These are phyloP conservation scores for Mycena alexandri DNA, from an alignment of 768 basidiomycete species.

Conservation along the genomic window DNA sequence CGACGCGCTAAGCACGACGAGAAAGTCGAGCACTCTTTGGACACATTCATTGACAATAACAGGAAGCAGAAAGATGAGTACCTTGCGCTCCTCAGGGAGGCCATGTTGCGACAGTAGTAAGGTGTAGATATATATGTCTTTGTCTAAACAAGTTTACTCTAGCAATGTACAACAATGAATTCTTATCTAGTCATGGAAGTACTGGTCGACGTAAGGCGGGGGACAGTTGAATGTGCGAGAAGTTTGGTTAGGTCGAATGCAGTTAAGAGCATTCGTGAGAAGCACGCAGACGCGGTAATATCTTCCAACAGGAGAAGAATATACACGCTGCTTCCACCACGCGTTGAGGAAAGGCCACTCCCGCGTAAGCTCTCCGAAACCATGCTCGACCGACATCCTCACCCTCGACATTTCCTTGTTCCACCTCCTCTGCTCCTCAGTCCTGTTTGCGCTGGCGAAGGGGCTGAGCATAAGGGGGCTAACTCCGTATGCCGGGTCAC, in stretches of 20 bases:
- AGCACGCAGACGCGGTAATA: constrained; percentile 45
- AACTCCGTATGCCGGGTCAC: constrained; percentile 1
- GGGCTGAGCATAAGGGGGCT: not conserved
- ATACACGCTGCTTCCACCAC: constrained; percentile 39
- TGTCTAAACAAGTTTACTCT: too few relatives aligned
- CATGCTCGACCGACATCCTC: constrained; percentile 44
- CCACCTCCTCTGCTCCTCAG: not conserved
- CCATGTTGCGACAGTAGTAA: not conserved
- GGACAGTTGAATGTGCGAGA: constrained; percentile 37
- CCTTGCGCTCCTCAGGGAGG: not conserved
- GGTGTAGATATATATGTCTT: too few relatives aligned
- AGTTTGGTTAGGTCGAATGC: constrained; percentile 42
- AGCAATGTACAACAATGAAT: not conserved
- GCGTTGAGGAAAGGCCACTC: constrained; percentile 45
- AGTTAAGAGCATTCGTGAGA: constrained; percentile 43
- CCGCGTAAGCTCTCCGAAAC: constrained; percentile 38
- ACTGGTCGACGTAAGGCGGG: constrained; percentile 29
- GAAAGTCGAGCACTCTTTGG: constrained; percentile 4
- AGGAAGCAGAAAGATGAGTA: constrained; percentile 12
- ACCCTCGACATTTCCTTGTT: constrained; percentile 41
- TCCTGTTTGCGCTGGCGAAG: too few relatives aligned
- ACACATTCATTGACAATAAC: constrained; percentile 13
- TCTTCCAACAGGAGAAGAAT: constrained; percentile 38
- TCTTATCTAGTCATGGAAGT: constrained; percentile 1
- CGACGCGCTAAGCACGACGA: constrained; percentile 17